Conservation (phyloP, 1,284 basidiomycete species). For the Xerocomus nothofagi region DNA sequence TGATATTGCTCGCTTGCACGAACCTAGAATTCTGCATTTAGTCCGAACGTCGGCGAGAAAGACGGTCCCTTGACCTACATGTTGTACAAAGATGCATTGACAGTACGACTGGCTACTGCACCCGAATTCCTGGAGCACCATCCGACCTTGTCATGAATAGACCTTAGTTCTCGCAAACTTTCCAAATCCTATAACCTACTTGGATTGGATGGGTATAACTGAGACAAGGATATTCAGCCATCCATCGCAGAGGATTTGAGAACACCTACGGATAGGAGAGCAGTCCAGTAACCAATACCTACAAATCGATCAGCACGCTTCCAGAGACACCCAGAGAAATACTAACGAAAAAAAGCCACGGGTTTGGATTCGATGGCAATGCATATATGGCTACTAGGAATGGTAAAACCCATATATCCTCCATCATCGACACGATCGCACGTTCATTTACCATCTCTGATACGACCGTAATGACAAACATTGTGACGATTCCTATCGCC, state of each 20-base stretch:
- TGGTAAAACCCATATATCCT: slow-evolving; percentile 50
- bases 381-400: slow-evolving; percentile 30
- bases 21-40: no score
- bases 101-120: slow-evolving; percentile 53
- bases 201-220: slow-evolving; percentile 41
- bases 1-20: slow-evolving; percentile 47
- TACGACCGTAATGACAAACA: slow-evolving; percentile 44
- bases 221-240: not conserved
- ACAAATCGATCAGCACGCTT: not conserved
- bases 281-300: slow-evolving; percentile 33
- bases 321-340: no score
- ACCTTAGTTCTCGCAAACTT: not conserved
- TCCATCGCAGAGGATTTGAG: slow-evolving; percentile 11
- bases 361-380: slow-evolving; percentile 45
- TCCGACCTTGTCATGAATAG: slow-evolving; percentile 39
- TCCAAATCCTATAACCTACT: slow-evolving; percentile 16
- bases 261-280: slow-evolving; percentile 39
- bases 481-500: slow-evolving; percentile 43
- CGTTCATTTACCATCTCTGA: slow-evolving; percentile 50
- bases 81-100: slow-evolving; percentile 58
- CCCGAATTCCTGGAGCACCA: slow-evolving; percentile 59
- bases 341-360: slow-evolving; percentile 48
- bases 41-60: no score
- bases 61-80: slow-evolving; percentile 35
- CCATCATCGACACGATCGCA: slow-evolving; percentile 46